Percentiles rank a stretch among this genome's conserved stretches.
Evolutionary conservation across 1,284 basidiomycete species (phyloP).

Genomic region (Stygiomarasmius scandens): DNA sequence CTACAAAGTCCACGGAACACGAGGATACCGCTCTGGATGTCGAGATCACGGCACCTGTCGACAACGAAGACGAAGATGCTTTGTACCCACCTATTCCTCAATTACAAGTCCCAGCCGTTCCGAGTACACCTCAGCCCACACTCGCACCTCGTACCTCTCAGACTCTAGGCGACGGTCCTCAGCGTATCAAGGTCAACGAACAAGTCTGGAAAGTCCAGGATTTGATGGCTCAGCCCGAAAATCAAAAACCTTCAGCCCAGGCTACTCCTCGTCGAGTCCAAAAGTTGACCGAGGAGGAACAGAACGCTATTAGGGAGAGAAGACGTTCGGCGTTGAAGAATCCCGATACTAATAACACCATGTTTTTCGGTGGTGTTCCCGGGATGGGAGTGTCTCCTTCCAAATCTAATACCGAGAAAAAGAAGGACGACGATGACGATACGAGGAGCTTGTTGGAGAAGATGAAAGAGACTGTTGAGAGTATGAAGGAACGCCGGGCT

Average conservation of each 20-base stretch:
- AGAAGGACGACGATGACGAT: constrained; percentile 42
- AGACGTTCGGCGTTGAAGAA: constrained; percentile 14
- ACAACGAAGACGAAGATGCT: constrained; percentile 6
- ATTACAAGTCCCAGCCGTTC: neutral
- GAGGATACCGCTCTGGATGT: constrained; percentile 14
- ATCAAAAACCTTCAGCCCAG: too few relatives aligned
- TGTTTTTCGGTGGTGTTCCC: constrained; percentile 15
- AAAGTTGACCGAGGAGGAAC: constrained; percentile 10
- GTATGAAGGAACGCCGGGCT: constrained; percentile 51
- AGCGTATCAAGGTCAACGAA: constrained; percentile 45
- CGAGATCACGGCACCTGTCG: neutral
- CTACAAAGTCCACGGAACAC: constrained; percentile 19
- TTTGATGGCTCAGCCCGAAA: constrained; percentile 44
- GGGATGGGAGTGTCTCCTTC: constrained; percentile 18
- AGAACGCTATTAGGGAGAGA: constrained; percentile 13
- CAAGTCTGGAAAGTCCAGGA: constrained; percentile 58
- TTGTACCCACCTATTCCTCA: neutral
- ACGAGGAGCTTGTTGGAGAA: constrained; percentile 56
- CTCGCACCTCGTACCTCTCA: constrained; percentile 33
- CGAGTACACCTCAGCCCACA: constrained; percentile 44
- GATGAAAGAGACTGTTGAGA: constrained; percentile 65
- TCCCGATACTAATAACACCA: too few relatives aligned
- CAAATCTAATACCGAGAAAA: constrained; percentile 14
- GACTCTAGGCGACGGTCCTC: constrained; percentile 43
- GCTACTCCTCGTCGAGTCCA: neutral